Percentiles rank a stretch among this genome's conserved stretches.
Conservation (phyloP, 2,329 filamentous ascomycete genomes). For the Ophiostoma montium region DNA sequence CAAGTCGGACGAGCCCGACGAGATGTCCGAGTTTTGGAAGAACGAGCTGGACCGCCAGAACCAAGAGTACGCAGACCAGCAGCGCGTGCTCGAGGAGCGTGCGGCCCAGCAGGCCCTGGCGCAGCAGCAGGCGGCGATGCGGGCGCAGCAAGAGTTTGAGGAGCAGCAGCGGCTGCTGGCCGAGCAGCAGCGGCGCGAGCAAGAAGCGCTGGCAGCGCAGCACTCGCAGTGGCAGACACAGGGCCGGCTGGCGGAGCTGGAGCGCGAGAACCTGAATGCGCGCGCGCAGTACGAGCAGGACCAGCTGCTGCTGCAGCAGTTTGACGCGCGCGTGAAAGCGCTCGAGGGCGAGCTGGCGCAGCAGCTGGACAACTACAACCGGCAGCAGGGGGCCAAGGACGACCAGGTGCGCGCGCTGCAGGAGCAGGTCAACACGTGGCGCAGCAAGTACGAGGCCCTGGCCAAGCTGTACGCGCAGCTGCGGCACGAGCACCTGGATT, state of each 20-base stretch:
- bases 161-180: constrained; percentile 79
- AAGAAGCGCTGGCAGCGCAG: constrained; percentile 77
- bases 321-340: constrained; percentile 86
- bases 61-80: constrained; percentile 88
- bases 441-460: constrained; percentile 89
- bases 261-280: constrained; percentile 88
- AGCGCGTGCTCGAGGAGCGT: constrained; percentile 73
- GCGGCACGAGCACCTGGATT: constrained; percentile 84
- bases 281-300: constrained; percentile 94
- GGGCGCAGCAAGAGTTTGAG: constrained; percentile 90
- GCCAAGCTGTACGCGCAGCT: constrained; percentile 96
- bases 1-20: constrained; percentile 69
- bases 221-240: constrained; percentile 91
- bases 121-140: constrained; percentile 69
- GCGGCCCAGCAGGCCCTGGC: constrained; percentile 68
- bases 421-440: constrained; percentile 96
- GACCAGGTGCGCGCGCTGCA: constrained; percentile 87
- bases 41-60: constrained; percentile 82
- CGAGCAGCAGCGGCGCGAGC: constrained; percentile 81
- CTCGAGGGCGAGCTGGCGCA: constrained; percentile 77
- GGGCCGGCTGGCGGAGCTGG: constrained; percentile 85
- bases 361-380: constrained; percentile 66
- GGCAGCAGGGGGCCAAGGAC: constrained; percentile 80
- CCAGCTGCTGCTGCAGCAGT: constrained; percentile 92
- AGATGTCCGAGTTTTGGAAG: constrained; percentile 98